Conservation (phyloP, 495 filamentous ascomycete genomes). For the Evernia prunastri region DNA sequence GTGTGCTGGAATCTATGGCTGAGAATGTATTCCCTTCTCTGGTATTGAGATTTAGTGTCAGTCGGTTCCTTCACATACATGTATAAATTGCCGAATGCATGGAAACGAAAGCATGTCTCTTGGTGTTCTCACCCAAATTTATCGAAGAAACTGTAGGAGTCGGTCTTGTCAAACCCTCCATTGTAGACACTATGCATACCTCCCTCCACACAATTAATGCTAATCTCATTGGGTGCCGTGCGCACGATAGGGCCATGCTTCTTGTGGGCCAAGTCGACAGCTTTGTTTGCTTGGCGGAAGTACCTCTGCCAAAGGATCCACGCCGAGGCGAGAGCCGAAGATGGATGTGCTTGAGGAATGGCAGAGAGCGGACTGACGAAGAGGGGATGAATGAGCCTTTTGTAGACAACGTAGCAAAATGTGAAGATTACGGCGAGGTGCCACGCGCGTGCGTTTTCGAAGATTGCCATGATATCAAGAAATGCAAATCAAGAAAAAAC, state of each 20-base stretch:
- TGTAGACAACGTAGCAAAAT: slow-evolving; percentile 33
- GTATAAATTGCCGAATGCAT: no score
- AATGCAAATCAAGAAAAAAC: no score
- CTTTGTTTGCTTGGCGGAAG: slow-evolving; percentile 44
- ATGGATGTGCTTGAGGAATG: slow-evolving; percentile 62
- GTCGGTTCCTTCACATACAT: no score
- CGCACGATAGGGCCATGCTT: slow-evolving; percentile 53
- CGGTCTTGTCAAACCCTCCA: slow-evolving; percentile 67
- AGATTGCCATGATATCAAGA: no score
- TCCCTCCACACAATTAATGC: slow-evolving; percentile 51
- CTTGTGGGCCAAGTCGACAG: slow-evolving; percentile 49
- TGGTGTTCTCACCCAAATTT: no score
- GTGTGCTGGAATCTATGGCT: no score
- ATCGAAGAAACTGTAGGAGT: no score
- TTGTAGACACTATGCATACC: slow-evolving; percentile 54
- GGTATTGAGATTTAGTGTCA: no score
- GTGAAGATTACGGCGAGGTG: not conserved
- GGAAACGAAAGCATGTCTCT: no score
- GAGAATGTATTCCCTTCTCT: no score
- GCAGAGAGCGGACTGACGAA: slow-evolving; percentile 57
- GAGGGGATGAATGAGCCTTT: slow-evolving; percentile 49
- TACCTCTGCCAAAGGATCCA: slow-evolving; percentile 58
- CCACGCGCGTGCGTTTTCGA: no score
- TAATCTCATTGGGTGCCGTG: slow-evolving; percentile 60
- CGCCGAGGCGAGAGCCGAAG: slow-evolving; percentile 48